Conservation (phyloP, 2,329 filamentous ascomycete species). For the Xylariomycetidae sp. region DNA sequence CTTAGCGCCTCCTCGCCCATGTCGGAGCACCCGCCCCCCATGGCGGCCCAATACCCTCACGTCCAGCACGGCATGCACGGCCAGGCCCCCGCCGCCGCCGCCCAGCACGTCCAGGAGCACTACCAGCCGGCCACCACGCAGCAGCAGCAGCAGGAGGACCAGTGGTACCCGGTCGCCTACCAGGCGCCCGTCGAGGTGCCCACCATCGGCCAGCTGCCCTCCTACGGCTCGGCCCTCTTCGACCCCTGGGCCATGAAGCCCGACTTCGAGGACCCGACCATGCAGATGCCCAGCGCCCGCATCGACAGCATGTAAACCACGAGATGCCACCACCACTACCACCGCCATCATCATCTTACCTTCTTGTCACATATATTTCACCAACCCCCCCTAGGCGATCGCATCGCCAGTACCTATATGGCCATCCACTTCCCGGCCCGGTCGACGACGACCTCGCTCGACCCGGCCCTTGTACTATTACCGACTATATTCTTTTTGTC, state of each 20-base stretch:
- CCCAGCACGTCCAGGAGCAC: slow-evolving; percentile 28
- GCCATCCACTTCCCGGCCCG: not conserved
- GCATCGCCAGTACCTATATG: not conserved
- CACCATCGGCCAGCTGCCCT: slow-evolving; percentile 45
- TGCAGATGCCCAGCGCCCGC: slow-evolving; percentile 54
- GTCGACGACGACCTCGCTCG: not conserved
- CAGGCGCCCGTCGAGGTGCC: slow-evolving; percentile 52
- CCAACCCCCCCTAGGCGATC: not conserved
- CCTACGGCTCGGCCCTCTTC: slow-evolving; percentile 44
- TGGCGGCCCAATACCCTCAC: slow-evolving; percentile 32
- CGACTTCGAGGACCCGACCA: slow-evolving; percentile 50
- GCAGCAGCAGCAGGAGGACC: slow-evolving; percentile 42
- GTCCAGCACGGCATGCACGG: slow-evolving; percentile 36
- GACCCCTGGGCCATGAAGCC: slow-evolving; percentile 50
- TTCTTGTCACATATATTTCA: slow-evolving; percentile 1
- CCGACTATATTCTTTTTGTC: not conserved
- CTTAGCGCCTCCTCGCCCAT: slow-evolving; percentile 35
- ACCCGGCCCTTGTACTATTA: not conserved
- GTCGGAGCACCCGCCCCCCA: slow-evolving; percentile 32
- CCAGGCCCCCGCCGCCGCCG: too few species aligned
- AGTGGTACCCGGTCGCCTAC: slow-evolving; percentile 50
- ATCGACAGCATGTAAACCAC: slow-evolving; percentile 45
- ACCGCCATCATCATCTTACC: not conserved
- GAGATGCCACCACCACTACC: not conserved
- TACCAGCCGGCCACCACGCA: slow-evolving; percentile 33